Evolutionary conservation across 148 eudicot genomes (phyloP), one percentile per base, ranked within the genome.

Genomic region (Amaranthus hypochondriacus): DNA sequence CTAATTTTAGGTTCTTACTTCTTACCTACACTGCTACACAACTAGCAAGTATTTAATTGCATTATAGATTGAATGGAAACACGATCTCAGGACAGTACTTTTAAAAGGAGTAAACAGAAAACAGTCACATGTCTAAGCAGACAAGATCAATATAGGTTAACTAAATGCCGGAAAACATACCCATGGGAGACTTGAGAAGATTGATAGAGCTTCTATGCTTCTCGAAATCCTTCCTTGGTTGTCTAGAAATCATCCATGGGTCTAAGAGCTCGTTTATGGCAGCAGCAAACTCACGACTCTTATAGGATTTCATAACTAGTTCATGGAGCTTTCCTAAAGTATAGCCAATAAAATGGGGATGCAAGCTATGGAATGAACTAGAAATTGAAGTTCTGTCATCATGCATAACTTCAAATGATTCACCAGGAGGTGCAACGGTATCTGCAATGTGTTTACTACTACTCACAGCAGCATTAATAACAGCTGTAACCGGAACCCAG

Each of bases 321-420:
- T 94, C 98, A 85, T 94, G 98, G 72, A 94, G 98, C 83, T 86
- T 94, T 77, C 98, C 98, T 47, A 89, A 85, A 51, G 98, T 88
- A 81, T 87, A 92, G 28, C 98, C 97, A 78, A 92, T 85, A 78
- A 91, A 94, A 73, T 94, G 98, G 6, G 98, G 98, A 68, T 92
- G 91, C 86, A 86, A 65, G 76, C 73, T 78, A 71, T 94, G 89
- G 76, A 94, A 91, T n/a, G 83, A 78, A 79, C 74, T 73, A 46
- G 87, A 78, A 42, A 66, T 52, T 9, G 44, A 74, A 73, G 75
- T 79, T 70, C 71, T 76, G 50, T 71, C 76, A 42, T 63, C 58
- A 56, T 73, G 62, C 64, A 81, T 86, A 66, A 73, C 76, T 61
- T 76, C 80, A 64, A 70, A 71, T 75, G 75, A 62, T 74, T 75